A percentile compares a stretch with the other conserved stretches of the same genome.
These are phyloP conservation scores for Gloeostereum incarnatum DNA, from an alignment of 768 basidiomycete genomes.

Conservation along the genomic window DNA sequence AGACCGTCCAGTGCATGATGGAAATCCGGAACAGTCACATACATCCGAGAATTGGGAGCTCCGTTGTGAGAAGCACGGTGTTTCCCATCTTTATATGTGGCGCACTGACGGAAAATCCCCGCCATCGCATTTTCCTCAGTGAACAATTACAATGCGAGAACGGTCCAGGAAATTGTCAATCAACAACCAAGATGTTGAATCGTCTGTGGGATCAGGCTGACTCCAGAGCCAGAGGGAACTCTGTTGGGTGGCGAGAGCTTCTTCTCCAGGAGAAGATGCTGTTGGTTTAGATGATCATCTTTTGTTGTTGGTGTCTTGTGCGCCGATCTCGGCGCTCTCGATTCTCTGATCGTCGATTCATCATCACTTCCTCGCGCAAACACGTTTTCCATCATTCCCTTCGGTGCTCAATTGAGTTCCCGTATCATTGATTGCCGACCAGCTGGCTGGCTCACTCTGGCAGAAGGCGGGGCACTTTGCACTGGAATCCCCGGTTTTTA, in stretches of 20 bases:
- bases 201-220: constrained; percentile 44
- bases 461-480: too few relatives aligned
- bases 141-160: constrained; percentile 40
- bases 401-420: too few relatives aligned
- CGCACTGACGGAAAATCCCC: constrained; percentile 46
- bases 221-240: constrained; percentile 14
- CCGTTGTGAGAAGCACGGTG: constrained; percentile 69
- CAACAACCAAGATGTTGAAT: constrained; percentile 43
- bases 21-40: constrained; percentile 20
- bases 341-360: not conserved
- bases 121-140: constrained; percentile 32
- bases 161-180: constrained; percentile 55
- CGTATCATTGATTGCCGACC: too few relatives aligned
- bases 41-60: constrained; percentile 23
- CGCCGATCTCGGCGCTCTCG: too few relatives aligned
- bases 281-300: constrained; percentile 49
- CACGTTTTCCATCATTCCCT: too few relatives aligned
- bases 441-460: too few relatives aligned
- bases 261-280: constrained; percentile 43
- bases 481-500: too few relatives aligned
- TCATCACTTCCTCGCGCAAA: too few relatives aligned
- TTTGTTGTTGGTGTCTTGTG: too few relatives aligned
- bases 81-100: constrained; percentile 72
- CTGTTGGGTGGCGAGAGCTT: constrained; percentile 55
- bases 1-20: constrained; percentile 40